Percentiles rank a stretch among this genome's conserved stretches.
Evolutionary conservation across 1,284 basidiomycete species (phyloP).

Genomic region (Stygiomarasmius scandens): DNA sequence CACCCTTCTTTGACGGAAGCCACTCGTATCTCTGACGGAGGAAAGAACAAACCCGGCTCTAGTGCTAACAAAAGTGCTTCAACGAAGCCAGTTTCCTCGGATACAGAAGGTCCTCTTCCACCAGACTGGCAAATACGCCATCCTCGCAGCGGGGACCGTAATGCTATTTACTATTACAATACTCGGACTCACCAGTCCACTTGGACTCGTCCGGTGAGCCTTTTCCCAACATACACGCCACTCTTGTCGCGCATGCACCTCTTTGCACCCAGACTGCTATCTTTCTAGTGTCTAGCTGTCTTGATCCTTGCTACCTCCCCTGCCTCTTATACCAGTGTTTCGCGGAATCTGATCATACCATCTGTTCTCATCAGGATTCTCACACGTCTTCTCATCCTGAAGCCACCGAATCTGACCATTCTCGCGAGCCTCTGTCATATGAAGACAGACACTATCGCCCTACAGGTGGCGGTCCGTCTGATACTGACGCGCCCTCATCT

Average conservation of each 20-base stretch:
- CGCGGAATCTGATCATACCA: slow-evolving; percentile 11
- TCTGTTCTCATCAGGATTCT: slow-evolving; percentile 10
- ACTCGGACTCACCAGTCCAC: slow-evolving; percentile 56
- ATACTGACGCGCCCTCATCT: slow-evolving; percentile 14
- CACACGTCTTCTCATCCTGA: not conserved
- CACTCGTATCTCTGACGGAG: slow-evolving; percentile 41
- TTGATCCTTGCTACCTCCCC: slow-evolving; percentile 8
- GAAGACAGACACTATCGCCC: slow-evolving; percentile 67
- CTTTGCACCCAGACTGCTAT: slow-evolving; percentile 19
- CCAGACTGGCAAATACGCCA: slow-evolving; percentile 63
- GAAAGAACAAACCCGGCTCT: slow-evolving; percentile 30
- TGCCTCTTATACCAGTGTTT: slow-evolving; percentile 1
- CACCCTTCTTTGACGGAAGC: slow-evolving; percentile 59
- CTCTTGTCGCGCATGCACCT: slow-evolving; percentile 10
- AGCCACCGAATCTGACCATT: slow-evolving; percentile 1
- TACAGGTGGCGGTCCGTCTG: slow-evolving; percentile 20
- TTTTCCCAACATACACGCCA: slow-evolving; percentile 10
- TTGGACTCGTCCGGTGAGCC: slow-evolving; percentile 56
- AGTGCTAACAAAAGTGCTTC: slow-evolving; percentile 12
- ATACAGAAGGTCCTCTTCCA: slow-evolving; percentile 46
- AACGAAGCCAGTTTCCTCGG: slow-evolving; percentile 33
- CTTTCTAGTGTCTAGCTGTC: slow-evolving; percentile 26
- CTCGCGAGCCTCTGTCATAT: slow-evolving; percentile 44
- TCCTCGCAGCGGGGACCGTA: slow-evolving; percentile 46
- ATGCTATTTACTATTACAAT: slow-evolving; percentile 61